phyloP scores from a whole-genome alignment of 148 eudicot genomes.

The Vaccinium myrtillus region DNA sequence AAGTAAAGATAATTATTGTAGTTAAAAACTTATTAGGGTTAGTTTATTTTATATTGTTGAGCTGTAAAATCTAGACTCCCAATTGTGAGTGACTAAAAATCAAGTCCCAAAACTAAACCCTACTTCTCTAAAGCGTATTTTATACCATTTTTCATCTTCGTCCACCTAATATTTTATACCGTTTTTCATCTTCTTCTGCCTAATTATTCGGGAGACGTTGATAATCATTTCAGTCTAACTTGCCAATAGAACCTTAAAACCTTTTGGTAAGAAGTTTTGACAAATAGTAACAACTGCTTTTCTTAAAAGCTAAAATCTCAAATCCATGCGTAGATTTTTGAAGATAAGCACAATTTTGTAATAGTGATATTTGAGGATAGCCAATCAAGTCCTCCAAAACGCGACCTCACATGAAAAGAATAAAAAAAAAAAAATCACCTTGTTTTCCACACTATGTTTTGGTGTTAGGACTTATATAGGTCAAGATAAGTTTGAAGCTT shows the following conservation, averaged over 20 bases:
- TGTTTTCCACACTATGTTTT: background rate
- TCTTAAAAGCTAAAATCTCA: background rate
- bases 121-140: background rate
- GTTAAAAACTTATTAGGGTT: no score
- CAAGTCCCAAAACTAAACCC: no score
- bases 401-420: background rate
- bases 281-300: no score
- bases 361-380: background rate
- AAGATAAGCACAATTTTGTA: background rate
- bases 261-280: no score
- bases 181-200: background rate
- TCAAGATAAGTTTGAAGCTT: background rate
- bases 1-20: no score
- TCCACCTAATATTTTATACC: background rate
- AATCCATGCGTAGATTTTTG: background rate
- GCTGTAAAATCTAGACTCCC: no score
- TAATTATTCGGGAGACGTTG: background rate
- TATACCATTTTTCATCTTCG: background rate
- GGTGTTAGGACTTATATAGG: background rate
- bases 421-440: background rate
- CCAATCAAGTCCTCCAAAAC: background rate
- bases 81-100: no score
- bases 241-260: no score
- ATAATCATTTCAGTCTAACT: no score
- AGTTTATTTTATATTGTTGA: no score